Evolutionary conservation across 805 yeast species (phyloP).

Genomic region (Candida xiaguanensis): DNA sequence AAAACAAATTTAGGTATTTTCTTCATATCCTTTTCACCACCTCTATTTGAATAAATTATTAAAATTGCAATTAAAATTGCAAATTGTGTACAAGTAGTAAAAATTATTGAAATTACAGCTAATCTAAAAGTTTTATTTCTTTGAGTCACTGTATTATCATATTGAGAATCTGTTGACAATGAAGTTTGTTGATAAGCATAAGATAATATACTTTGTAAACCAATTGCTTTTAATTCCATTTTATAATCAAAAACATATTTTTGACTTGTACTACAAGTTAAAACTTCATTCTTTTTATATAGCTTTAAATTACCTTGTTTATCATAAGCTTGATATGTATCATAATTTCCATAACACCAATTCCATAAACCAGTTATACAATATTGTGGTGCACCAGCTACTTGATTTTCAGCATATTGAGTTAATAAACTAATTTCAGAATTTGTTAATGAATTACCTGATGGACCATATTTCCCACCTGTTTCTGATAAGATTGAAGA

Average conservation of each 20-base stretch:
- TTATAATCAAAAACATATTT: slow-evolving; percentile 44
- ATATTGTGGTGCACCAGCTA: slow-evolving; percentile 47
- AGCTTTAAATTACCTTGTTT: slow-evolving; percentile 14
- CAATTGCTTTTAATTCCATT: slow-evolving; percentile 33
- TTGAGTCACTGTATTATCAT: slow-evolving; percentile 11
- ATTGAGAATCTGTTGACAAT: slow-evolving; percentile 11
- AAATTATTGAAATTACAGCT: slow-evolving; percentile 25
- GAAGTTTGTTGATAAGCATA: slow-evolving; percentile 39
- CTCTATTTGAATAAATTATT: slow-evolving; percentile 35
- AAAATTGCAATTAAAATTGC: slow-evolving; percentile 25
- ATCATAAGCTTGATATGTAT: slow-evolving; percentile 14
- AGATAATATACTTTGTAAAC: slow-evolving; percentile 42
- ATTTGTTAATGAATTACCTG: slow-evolving; percentile 37
- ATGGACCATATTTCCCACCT: not conserved
- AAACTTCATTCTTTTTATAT: slow-evolving; percentile 16
- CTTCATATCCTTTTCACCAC: slow-evolving; percentile 28
- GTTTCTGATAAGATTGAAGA: slow-evolving; percentile 14
- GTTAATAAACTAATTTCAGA: slow-evolving; percentile 46
- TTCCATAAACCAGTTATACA: slow-evolving; percentile 37
- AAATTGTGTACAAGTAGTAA: slow-evolving; percentile 25
- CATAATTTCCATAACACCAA: slow-evolving; percentile 45
- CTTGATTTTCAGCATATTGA: slow-evolving; percentile 44
- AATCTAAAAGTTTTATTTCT: slow-evolving; percentile 16
- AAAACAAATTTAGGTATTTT: slow-evolving; percentile 27
- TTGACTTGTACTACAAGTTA: slow-evolving; percentile 18